phyloP scores from a whole-genome alignment of 164 flowering plant genomes.

The Warburgia ugandensis region DNA sequence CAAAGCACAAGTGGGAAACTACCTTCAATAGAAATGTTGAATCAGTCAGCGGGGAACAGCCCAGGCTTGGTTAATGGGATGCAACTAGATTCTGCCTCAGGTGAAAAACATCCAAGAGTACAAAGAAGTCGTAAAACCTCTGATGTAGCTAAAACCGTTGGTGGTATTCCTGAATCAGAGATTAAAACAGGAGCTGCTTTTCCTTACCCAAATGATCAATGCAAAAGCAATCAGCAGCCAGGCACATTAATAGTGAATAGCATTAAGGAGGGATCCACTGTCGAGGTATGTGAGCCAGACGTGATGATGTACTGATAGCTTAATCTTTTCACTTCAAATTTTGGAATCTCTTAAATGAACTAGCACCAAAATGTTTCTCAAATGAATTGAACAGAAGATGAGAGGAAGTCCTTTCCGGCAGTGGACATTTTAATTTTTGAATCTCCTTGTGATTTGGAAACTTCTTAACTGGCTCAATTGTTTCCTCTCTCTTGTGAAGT shows the following conservation, averaged over 20 bases:
- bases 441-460: too few species aligned
- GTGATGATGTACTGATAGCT: too few species aligned
- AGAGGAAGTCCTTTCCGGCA: too few species aligned
- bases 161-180: conserved; percentile 33
- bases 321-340: too few species aligned
- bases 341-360: too few species aligned
- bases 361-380: too few species aligned
- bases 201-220: conserved; percentile 11
- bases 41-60: conserved; percentile 16
- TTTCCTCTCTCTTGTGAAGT: too few species aligned
- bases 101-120: conserved; percentile 26
- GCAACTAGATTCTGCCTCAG: conserved; percentile 17
- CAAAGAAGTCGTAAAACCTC: conserved; percentile 25
- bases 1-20: too few species aligned
- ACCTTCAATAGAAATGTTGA: conserved; percentile 19
- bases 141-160: conserved; percentile 26
- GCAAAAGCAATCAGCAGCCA: conserved; percentile 9
- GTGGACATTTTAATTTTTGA: too few species aligned
- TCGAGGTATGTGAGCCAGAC: too few species aligned
- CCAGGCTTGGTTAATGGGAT: conserved; percentile 21
- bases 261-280: conserved; percentile 68
- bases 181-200: conserved; percentile 13
- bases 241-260: conserved; percentile 20
- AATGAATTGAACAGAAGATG: too few species aligned
- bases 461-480: too few species aligned